phyloP scores from a whole-genome alignment of 768 basidiomycete species.

The Mycena metata region DNA sequence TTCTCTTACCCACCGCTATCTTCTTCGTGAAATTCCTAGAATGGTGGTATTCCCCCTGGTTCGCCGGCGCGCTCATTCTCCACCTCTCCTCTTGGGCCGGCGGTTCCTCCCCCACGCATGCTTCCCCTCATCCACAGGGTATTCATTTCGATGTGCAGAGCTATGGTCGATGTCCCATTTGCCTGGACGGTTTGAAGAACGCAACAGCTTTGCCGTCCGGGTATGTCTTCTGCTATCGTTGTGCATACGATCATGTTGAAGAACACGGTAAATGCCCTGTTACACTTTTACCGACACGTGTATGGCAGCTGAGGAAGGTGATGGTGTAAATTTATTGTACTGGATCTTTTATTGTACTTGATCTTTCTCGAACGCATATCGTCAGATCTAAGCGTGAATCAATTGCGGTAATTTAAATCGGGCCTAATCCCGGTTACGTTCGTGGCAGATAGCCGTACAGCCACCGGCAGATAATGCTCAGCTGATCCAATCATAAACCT shows the following conservation, averaged over 20 bases:
- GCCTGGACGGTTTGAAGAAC: conserved; percentile 79
- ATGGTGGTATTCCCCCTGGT: conserved; percentile 98
- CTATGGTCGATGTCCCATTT: conserved; percentile 92
- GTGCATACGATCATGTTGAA: conserved; percentile 87
- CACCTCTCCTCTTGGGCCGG: conserved; percentile 72
- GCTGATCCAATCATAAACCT: too few species aligned
- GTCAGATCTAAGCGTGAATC: too few species aligned
- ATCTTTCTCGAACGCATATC: neutral
- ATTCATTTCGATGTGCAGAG: conserved; percentile 70
- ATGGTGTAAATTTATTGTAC: conserved; percentile 71
- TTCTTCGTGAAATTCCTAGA: conserved; percentile 97
- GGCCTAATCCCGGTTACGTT: conserved; percentile 14
- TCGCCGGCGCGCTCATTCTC: conserved; percentile 86
- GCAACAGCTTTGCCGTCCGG: conserved; percentile 93
- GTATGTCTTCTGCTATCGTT: conserved; percentile 95
- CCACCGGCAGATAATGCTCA: too few species aligned
- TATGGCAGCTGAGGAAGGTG: conserved; percentile 91
- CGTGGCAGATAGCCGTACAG: too few species aligned
- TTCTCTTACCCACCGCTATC: conserved; percentile 88
- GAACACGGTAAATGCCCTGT: conserved; percentile 87
- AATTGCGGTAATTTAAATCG: conserved; percentile 5
- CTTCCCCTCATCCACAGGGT: conserved; percentile 82
- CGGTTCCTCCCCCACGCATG: conserved; percentile 82
- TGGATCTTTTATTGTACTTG: conserved; percentile 55
- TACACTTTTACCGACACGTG: conserved; percentile 79